Evolutionary conservation across 163 green algal genomes (phyloP).

Genomic region (Prototheca wickerhamii): DNA sequence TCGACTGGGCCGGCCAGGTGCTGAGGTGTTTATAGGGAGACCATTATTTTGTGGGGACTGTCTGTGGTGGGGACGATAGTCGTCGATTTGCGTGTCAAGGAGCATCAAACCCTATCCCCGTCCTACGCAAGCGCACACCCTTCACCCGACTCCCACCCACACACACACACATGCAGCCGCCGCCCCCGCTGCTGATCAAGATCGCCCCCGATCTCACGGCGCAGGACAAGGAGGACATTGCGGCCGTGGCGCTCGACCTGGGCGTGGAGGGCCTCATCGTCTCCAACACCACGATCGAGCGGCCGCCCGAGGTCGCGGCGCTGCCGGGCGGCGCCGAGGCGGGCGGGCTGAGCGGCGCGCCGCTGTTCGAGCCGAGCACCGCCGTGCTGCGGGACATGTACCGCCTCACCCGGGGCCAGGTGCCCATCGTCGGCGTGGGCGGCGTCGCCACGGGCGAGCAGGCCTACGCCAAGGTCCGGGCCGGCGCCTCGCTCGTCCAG

Average conservation of each 20-base stretch:
- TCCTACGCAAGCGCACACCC: not conserved
- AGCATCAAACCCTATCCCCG: too few relatives aligned
- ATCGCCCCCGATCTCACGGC: slow-evolving; percentile 86
- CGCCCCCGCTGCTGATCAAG: slow-evolving; percentile 91
- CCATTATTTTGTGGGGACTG: not conserved
- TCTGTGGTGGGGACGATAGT: not conserved
- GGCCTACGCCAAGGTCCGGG: slow-evolving; percentile 91
- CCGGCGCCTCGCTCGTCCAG: slow-evolving; percentile 90
- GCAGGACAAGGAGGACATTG: slow-evolving; percentile 80
- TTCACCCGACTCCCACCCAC: not conserved
- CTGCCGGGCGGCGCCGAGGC: slow-evolving; percentile 58
- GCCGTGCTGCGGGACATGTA: slow-evolving; percentile 61
- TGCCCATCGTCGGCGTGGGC: slow-evolving; percentile 89
- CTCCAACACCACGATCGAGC: slow-evolving; percentile 88
- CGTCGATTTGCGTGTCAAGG: too few relatives aligned
- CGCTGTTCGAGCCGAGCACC: slow-evolving; percentile 74
- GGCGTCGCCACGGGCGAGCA: slow-evolving; percentile 79
- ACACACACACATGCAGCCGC: slow-evolving; percentile 17
- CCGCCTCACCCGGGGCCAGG: slow-evolving; percentile 54
- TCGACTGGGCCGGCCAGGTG: slow-evolving; percentile 34
- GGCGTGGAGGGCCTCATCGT: slow-evolving; percentile 86
- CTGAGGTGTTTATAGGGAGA: not conserved
- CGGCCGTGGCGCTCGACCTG: slow-evolving; percentile 51
- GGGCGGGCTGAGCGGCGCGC: slow-evolving; percentile 80
- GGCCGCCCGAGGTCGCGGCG: slow-evolving; percentile 57